Conservation (phyloP, 495 filamentous ascomycete genomes). For the Penicillium ucsense region DNA sequence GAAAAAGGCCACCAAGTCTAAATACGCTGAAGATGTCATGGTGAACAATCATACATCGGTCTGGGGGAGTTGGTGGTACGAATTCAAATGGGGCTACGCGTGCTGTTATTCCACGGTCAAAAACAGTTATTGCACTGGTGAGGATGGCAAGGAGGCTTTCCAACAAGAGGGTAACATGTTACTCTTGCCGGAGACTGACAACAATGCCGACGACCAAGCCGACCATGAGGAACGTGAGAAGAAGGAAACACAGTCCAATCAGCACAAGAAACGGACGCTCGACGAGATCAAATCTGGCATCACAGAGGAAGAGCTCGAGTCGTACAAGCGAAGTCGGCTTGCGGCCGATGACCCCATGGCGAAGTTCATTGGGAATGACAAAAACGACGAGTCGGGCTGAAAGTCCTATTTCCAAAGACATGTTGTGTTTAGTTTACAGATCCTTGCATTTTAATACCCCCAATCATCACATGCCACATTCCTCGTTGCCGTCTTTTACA, state of each 20-base stretch:
- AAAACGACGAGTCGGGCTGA: not conserved
- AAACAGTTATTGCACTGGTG: constrained; percentile 95
- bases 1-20: constrained; percentile 65
- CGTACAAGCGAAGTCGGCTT: constrained; percentile 62
- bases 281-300: constrained; percentile 64
- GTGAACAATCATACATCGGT: constrained; percentile 86
- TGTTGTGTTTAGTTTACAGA: no score
- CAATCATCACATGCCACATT: no score
- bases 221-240: constrained; percentile 22
- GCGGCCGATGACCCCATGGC: constrained; percentile 80
- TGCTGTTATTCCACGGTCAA: constrained; percentile 91
- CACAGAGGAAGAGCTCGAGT: constrained; percentile 73
- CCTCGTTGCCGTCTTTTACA: no score
- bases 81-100: constrained; percentile 94
- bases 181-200: constrained; percentile 30
- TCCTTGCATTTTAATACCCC: constrained; percentile 12
- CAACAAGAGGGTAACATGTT: constrained; percentile 54
- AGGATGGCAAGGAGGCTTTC: constrained; percentile 66
- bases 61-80: constrained; percentile 96
- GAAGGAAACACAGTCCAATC: constrained; percentile 16
- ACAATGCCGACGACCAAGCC: constrained; percentile 10
- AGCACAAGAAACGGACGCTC: constrained; percentile 56
- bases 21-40: constrained; percentile 81
- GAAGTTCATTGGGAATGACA: constrained; percentile 53
- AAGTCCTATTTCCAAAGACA: no score